Evolutionary conservation across 192 early-diverging fungal genomes (phyloP), one percentile per base, ranked within the genome.

Genomic region (Entomortierella lignicola): DNA sequence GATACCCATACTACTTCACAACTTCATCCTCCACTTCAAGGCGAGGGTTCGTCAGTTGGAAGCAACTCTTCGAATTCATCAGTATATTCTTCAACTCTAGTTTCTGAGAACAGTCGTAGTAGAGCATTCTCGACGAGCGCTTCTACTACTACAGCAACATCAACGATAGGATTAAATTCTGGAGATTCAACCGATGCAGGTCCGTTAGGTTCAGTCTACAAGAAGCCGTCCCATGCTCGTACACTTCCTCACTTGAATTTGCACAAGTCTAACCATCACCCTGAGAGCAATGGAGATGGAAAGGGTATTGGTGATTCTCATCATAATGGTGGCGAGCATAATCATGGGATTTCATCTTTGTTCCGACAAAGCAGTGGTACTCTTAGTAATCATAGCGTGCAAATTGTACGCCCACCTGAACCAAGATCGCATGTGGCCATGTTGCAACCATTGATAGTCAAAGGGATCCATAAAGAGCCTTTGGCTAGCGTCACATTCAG

Each of bases 361-460:
- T 72, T 63, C 61, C 52, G 61, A 8, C 7, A 53, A 8, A 29
- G 67, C 23, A 67, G 60, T 32, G n/a, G 54, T 8, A 27, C 32
- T 4, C 59, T 87, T 60, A 73, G 20, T 32, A 43, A 63, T 32
- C 37, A 27, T 11, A 56, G 34, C 5, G 47, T 71, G 41, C 60
- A 81, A n/a, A 55, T 69, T 8, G 55, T 72, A 51, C 81, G 53
- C 61, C 83, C 66, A 12, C 75, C 63, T 2, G 65, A 81, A 27
- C 82, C 82, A 8, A 53, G 82, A 31, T 84, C 82, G 4, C 75
- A 87, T 41, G 91, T 94, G 12, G 89, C 92, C 0, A 86, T 93
- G 27, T 37, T 96, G 52, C 90, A 91, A 61, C 92, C 93, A 7
- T 68, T 94, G 53, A 80, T 92, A 74, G 87, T 71, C 13, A 90